Evolutionary conservation across 2,329 filamentous ascomycete species (phyloP).

Genomic region (Sclerotinia nivalis): DNA sequence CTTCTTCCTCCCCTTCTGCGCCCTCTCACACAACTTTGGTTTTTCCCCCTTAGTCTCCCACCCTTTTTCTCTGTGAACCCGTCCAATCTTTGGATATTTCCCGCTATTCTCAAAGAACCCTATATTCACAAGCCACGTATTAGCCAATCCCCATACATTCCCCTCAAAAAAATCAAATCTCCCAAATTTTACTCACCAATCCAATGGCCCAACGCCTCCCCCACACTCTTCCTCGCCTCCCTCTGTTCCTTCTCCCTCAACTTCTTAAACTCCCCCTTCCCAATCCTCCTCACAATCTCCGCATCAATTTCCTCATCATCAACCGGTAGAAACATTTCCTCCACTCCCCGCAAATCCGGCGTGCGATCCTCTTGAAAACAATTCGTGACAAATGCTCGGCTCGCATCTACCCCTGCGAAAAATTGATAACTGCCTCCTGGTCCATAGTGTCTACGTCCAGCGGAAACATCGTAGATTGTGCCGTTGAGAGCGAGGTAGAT

Average conservation of each 20-base stretch:
- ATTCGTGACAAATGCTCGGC: conserved; percentile 85
- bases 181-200: conserved; percentile 35
- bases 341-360: conserved; percentile 81
- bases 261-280: conserved; percentile 53
- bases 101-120: conserved; percentile 76
- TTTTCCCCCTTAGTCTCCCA: conserved; percentile 60
- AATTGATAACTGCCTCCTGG: conserved; percentile 83
- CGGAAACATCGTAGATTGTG: conserved; percentile 81
- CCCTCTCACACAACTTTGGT: conserved; percentile 64
- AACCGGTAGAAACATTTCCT: conserved; percentile 76
- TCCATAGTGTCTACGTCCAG: conserved; percentile 69
- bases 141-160: conserved; percentile 64
- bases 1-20: conserved; percentile 57
- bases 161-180: conserved; percentile 43
- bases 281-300: conserved; percentile 39
- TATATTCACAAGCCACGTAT: conserved; percentile 71
- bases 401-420: conserved; percentile 85
- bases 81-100: conserved; percentile 81
- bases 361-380: conserved; percentile 82
- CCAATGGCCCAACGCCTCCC: conserved; percentile 72
- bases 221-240: conserved; percentile 64
- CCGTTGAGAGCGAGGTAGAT: conserved; percentile 91
- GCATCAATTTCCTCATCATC: conserved; percentile 63
- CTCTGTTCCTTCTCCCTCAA: conserved; percentile 63
- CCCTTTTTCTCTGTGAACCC: conserved; percentile 61